A percentile compares a stretch with the other conserved stretches of the same genome.
These are phyloP conservation scores for Triangularia verruculosa DNA, from an alignment of 2,329 filamentous ascomycete genomes.

Conservation along the genomic window DNA sequence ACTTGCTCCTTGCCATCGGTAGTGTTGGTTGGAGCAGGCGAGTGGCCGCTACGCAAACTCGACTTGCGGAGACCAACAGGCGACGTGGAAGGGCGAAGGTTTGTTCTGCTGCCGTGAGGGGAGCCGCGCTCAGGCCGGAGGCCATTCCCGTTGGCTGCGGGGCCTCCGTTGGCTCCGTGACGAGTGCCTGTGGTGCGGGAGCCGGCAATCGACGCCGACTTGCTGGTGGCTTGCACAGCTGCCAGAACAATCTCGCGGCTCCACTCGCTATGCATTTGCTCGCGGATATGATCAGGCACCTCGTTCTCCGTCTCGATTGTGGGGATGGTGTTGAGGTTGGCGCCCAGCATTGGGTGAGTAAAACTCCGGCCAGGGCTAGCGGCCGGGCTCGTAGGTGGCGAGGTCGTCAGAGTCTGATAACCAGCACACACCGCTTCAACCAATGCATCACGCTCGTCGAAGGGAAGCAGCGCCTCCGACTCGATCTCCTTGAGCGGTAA, in stretches of 20 bases:
- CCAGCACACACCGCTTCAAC: slow-evolving; percentile 71
- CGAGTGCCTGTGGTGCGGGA: slow-evolving; percentile 56
- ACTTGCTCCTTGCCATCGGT: slow-evolving; percentile 40
- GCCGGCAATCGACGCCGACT: slow-evolving; percentile 71
- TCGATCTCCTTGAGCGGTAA: slow-evolving; percentile 55
- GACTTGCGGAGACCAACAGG: slow-evolving; percentile 46
- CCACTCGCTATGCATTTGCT: slow-evolving; percentile 79
- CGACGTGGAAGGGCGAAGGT: slow-evolving; percentile 49
- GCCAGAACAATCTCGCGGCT: slow-evolving; percentile 70
- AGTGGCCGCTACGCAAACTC: slow-evolving; percentile 51
- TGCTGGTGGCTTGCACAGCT: slow-evolving; percentile 64
- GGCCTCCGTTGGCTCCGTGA: slow-evolving; percentile 34
- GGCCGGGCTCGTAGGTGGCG: slow-evolving; percentile 67
- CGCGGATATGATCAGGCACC: slow-evolving; percentile 64
- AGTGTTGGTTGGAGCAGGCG: slow-evolving; percentile 39
- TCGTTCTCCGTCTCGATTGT: slow-evolving; percentile 45
- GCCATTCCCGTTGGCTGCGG: slow-evolving; percentile 53
- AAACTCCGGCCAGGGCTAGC: slow-evolving; percentile 65
- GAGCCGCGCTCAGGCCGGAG: slow-evolving; percentile 35
- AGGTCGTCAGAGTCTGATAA: slow-evolving; percentile 61
- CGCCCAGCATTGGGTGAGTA: slow-evolving; percentile 59
- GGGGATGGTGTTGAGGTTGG: slow-evolving; percentile 40
- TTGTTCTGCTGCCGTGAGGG: slow-evolving; percentile 50
- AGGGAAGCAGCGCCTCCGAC: slow-evolving; percentile 66
- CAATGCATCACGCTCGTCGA: slow-evolving; percentile 68